Percentiles rank a stretch among this genome's conserved stretches.
Conservation (phyloP, 106 monocot genomes). For the Allium sativum region DNA sequence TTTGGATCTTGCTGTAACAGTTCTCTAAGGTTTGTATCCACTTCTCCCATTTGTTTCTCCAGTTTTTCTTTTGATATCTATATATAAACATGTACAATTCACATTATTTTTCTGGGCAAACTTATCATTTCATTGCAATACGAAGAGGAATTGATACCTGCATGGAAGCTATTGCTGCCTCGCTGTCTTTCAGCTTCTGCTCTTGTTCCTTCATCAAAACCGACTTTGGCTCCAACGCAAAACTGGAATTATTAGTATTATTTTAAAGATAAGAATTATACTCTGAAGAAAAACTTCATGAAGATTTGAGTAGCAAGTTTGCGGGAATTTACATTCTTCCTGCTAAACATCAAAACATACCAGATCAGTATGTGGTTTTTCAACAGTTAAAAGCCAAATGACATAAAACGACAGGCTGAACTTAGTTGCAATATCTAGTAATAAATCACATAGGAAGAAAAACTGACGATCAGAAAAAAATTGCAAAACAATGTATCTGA, state of each 20-base stretch:
- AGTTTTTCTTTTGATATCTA: slow-evolving; percentile 75
- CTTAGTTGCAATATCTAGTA: too few relatives aligned
- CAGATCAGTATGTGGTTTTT: too few relatives aligned
- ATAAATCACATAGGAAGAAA: too few relatives aligned
- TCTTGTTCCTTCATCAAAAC: slow-evolving; percentile 54
- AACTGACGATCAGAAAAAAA: too few relatives aligned
- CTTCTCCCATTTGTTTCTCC: slow-evolving; percentile 74
- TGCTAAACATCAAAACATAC: slow-evolving; percentile 22
- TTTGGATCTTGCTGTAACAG: slow-evolving; percentile 79
- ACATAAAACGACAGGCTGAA: too few relatives aligned
- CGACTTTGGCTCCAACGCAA: slow-evolving; percentile 78
- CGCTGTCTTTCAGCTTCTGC: slow-evolving; percentile 73
- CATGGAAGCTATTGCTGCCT: slow-evolving; percentile 58
- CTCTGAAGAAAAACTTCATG: neutral
- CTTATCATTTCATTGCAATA: too few relatives aligned
- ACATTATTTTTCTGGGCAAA: slow-evolving; percentile 11
- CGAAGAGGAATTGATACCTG: slow-evolving; percentile 22
- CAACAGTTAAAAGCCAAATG: too few relatives aligned
- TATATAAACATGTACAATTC: slow-evolving; percentile 31
- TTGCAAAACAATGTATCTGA: too few relatives aligned
- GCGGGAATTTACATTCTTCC: slow-evolving; percentile 62
- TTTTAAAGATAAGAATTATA: slow-evolving; percentile 6
- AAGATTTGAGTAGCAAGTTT: slow-evolving; percentile 1
- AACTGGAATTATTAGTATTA: slow-evolving; percentile 38
- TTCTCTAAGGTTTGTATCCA: slow-evolving; percentile 76